Evolutionary conservation across 1,139 yeast species (phyloP), one percentile per base, ranked within the genome.

Genomic region (Meyerozyma elateridarum): DNA sequence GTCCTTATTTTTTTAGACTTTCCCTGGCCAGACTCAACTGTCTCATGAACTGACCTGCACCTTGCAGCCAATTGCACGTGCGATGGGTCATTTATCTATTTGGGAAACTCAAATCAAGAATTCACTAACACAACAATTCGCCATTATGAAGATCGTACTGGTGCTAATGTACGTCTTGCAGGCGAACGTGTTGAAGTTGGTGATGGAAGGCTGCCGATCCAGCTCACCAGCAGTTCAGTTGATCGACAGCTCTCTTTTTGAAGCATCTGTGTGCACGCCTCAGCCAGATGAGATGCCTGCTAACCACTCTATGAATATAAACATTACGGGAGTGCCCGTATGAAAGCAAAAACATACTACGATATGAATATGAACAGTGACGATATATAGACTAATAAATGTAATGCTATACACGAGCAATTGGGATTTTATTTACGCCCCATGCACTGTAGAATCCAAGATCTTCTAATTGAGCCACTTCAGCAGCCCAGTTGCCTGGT

Each of bases 241-340:
- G 39, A 52, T 66, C 15, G 67, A 64, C 29, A 61, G 69, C 34
- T 52, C 69, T 8, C 42, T 63, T 12, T 64, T 64, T 36, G 64
- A 54, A 38, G 55, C 64, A 1, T 42, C 59, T 8, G 45, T 51
- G 20, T 56, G 57, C 22, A 55, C 64, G n/a, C 40, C 36, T 6
- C 42, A 42, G 14, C 48, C 51, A 1, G 52, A 52, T 5, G 56
- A 51, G 15, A 40, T 4, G 5, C 4, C 7, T 9, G 27, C 27
- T 14, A 14, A 20, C 8, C 20, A 13, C 25, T 12, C 18, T n/a
- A 13, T 28, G 13, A 12, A 20, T 15, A 20, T 20, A 9, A 28
- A 28, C 15, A 18, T 28, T 19, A 28, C 30, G 6, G 30, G 21
- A n/a, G 25, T 17, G 8, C 30, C 30, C 14, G 15, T 28, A 15